Base-by-base conservation (phyloP, 2,329 filamentous ascomycete genomes). In the Xylariaceae sp. region DNA sequence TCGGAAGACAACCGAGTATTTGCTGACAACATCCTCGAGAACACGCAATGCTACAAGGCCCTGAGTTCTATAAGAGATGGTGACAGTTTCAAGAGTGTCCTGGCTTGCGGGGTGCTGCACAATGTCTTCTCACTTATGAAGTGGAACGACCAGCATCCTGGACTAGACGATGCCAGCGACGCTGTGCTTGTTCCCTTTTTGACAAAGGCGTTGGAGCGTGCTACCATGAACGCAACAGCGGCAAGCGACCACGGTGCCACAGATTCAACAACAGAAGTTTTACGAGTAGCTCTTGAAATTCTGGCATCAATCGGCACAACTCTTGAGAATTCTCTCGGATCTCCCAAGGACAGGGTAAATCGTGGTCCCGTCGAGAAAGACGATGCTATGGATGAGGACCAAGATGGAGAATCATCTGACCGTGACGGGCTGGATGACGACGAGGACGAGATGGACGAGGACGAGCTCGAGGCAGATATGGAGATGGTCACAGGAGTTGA, bases 271-370 rank as follows among this genome's bases (percentile, higher is more conserved):
- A 55, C 67, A 7, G 76, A 80, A 54, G 71, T 76, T 36, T 65
- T 78, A 45, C 72, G 78, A 59, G 65, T 82, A 14, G 80, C 81
- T 3, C 67, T 87, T 0, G 81, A 86, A 64, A 78, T 83, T 14
- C 70, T 85, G 0, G 83, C 82, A 4, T 82, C 82, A 6, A 85
- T 87, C 42, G 82, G 81, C 39, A 85, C 81, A 2, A 74, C 71
- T 41, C 68, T 86, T 11, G 76, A 79, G 58, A 71, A 75, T 32
- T 74, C 76, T 6, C 62, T 79, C 39, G 73, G 75, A 38, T 73
- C 74, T 50, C 72, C 68, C 15, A 72, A 67, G 47, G 53, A 49
- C 17, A 68, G 66, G 14, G 63, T 68, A 30, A 67, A 71, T 45
- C 66, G 69, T 40, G 70, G 68, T 58, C 70, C 71, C 0, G 63